These are phyloP conservation scores for Coemansia sp. DNA, from an alignment of 192 early-diverging fungal species.

Conservation along the genomic window DNA sequence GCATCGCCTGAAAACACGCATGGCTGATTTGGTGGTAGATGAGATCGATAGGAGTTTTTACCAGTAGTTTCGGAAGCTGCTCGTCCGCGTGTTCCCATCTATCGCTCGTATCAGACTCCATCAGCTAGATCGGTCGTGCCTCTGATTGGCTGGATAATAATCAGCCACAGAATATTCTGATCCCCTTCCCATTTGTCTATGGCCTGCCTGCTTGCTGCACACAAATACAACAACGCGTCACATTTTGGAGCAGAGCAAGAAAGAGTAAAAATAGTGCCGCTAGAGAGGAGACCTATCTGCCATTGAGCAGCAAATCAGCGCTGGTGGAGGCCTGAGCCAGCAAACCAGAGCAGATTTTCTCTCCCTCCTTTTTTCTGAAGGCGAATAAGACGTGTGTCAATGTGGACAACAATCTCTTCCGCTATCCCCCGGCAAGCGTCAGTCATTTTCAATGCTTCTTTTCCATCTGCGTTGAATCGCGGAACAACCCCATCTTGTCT, in stretches of 20 bases:
- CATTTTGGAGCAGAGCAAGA: neutral
- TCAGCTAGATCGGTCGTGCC: conserved; percentile 6
- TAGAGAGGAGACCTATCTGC: no score
- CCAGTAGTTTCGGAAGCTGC: neutral
- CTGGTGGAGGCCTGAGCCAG: neutral
- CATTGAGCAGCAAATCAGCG: neutral
- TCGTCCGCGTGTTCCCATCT: conserved; percentile 5
- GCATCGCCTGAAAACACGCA: neutral
- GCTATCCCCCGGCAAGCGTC: conserved; percentile 1
- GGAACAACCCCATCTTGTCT: neutral
- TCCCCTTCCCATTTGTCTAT: neutral
- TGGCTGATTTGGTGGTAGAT: neutral
- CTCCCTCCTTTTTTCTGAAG: neutral
- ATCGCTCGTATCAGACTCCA: neutral
- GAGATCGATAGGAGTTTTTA: neutral
- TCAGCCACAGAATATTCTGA: conserved; percentile 11
- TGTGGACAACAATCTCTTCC: neutral
- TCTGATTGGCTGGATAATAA: conserved; percentile 8
- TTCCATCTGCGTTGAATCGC: conserved; percentile 3
- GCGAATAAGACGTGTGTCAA: no score
- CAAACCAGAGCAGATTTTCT: neutral
- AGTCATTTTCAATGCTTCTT: neutral
- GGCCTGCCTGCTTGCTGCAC: neutral
- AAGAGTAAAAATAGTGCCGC: no score
- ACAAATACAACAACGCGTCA: neutral